Evolutionary conservation across 805 yeast species (phyloP).

Genomic region (Candida germanica): DNA sequence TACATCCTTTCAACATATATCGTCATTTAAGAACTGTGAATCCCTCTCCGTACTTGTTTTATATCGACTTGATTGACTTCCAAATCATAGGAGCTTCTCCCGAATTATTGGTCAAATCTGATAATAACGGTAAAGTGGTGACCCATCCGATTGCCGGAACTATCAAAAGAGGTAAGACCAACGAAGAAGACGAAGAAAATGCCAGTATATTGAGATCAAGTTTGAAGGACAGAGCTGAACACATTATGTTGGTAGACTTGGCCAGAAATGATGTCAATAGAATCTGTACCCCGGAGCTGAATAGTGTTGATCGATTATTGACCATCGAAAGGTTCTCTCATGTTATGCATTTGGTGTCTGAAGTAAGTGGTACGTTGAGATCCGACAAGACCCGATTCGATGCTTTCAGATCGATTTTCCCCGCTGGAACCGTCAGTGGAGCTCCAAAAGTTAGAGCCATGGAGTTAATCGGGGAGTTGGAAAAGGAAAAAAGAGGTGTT

Average conservation of each 20-base stretch:
- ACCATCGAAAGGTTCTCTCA: constrained; percentile 93
- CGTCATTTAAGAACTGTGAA: constrained; percentile 92
- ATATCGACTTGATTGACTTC: constrained; percentile 86
- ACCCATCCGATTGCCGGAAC: constrained; percentile 99
- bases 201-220: constrained; percentile 74
- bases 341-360: constrained; percentile 94
- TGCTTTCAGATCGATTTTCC: constrained; percentile 96
- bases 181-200: constrained; percentile 84
- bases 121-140: constrained; percentile 64
- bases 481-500: constrained; percentile 89
- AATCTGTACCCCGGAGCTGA: constrained; percentile 83
- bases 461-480: constrained; percentile 89
- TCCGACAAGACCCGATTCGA: constrained; percentile 85
- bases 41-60: constrained; percentile 96
- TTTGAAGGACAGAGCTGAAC: constrained; percentile 94
- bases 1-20: constrained; percentile 96
- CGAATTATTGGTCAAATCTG: constrained; percentile 84
- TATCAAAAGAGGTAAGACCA: constrained; percentile 81
- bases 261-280: constrained; percentile 96
- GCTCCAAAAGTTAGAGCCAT: constrained; percentile 97
- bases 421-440: constrained; percentile 98
- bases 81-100: constrained; percentile 98
- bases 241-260: constrained; percentile 96
- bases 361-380: constrained; percentile 89
- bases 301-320: constrained; percentile 82